Evolutionary conservation across 2,329 filamentous ascomycete species (phyloP), one percentile per base, ranked within the genome.

Genomic region (Fusarium metavorans): DNA sequence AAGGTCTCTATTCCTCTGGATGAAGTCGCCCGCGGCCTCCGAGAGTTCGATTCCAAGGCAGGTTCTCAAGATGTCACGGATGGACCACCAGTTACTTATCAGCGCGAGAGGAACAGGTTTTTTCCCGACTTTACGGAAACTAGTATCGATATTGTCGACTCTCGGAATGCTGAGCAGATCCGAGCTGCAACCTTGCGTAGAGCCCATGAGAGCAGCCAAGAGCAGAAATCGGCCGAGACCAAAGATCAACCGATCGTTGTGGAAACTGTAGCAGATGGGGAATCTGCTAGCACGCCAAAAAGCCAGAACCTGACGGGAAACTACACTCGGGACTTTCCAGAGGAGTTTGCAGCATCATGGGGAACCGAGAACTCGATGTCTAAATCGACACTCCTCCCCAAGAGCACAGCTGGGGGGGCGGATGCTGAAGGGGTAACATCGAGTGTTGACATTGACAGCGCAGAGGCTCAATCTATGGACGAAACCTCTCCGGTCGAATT

Each of bases 261-360:
- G n/a, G 63, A 70, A 57, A 64, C 56, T 16, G 72, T 45, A 62
- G 32, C 45, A 23, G 59, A 20, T 20, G 27, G 11, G 41, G 64
- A 41, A 57, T 68, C 57, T 13, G 9, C 20, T 16, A 64, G 68
- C 10, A 39, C 50, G 3, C 20, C 57, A 5, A 20, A 65, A n/a
- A 48, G 37, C 23, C 32, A 30, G 34, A 41, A 68, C 11, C 67
- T 89, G 58, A 88, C 85, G 10, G 88, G 87, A 5, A 87, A 86
- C 71, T 89, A 85, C 70, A 80, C 81, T 10, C 85, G 84, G 35
- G 88, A 89, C 76, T 89, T 89, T 67, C 86, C 87, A 0, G 87
- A 89, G 67, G 87, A 89, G 5, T 88, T 88, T 64, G 74, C 83
- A 0, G 77, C 78, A 6, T 83, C 83, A 1, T 88, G 87, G 87